Percentiles rank a stretch among this genome's conserved stretches.
Evolutionary conservation across 73 alveolate genomes (phyloP).

Genomic region (Paramecium caudatum): DNA sequence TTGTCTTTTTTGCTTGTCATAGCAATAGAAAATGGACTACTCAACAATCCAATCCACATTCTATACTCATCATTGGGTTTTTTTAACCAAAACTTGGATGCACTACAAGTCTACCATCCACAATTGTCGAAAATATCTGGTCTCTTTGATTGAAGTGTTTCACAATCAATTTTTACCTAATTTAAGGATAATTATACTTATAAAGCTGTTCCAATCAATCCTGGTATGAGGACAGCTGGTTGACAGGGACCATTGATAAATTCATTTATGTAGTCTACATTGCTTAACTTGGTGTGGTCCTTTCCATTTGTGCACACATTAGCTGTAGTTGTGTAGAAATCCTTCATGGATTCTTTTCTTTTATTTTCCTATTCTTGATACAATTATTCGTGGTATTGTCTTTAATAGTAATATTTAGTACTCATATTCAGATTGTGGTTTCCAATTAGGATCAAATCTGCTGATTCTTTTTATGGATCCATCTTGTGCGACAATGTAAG

Average conservation of each 20-base stretch:
- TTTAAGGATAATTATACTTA: conserved; percentile 48
- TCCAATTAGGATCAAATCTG: conserved; percentile 19
- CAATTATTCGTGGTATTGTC: conserved; percentile 38
- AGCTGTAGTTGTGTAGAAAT: neutral
- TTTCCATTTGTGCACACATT: conserved; percentile 56
- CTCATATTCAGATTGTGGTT: conserved; percentile 27
- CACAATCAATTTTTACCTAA: conserved; percentile 71
- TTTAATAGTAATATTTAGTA: neutral
- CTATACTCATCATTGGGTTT: conserved; percentile 73
- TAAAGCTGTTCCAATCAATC: conserved; percentile 69
- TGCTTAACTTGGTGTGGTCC: neutral
- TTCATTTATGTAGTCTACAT: conserved; percentile 11
- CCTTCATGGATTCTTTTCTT: neutral
- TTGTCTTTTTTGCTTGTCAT: conserved; percentile 50
- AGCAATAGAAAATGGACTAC: conserved; percentile 43
- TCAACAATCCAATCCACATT: conserved; percentile 68
- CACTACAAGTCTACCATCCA: conserved; percentile 75
- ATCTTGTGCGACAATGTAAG: neutral
- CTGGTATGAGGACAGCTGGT: conserved; percentile 70
- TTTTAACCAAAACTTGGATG: conserved; percentile 58
- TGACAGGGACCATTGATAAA: conserved; percentile 67
- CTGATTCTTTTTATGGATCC: conserved; percentile 30
- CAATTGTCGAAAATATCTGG: conserved; percentile 71
- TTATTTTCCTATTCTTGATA: conserved; percentile 53
- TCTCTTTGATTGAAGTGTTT: conserved; percentile 35